Percentiles rank a stretch among this genome's conserved stretches.
Conservation (phyloP, 768 basidiomycete genomes). For the Inosperma sp. region DNA sequence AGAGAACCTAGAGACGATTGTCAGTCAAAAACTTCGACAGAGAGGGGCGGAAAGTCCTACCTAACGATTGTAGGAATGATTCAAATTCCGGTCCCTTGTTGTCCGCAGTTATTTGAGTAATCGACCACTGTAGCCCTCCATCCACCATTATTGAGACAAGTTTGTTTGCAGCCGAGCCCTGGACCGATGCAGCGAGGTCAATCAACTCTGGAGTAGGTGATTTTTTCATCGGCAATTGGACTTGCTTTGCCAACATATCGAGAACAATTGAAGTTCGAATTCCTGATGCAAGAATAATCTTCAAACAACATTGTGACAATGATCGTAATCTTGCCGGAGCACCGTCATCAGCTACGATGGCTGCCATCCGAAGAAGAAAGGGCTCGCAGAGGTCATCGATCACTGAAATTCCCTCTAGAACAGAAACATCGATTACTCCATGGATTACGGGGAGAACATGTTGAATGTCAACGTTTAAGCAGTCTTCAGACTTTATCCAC, state of each 20-base stretch:
- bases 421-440: conserved; percentile 42
- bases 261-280: conserved; percentile 4
- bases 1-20: conserved; percentile 27
- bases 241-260: conserved; percentile 10
- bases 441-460: conserved; percentile 38
- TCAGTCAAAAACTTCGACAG: background rate
- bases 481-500: no score
- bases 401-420: conserved; percentile 3
- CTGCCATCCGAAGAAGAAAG: conserved; percentile 4
- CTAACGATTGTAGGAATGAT: conserved; percentile 31
- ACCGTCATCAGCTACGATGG: background rate
- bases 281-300: conserved; percentile 9
- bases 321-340: conserved; percentile 3
- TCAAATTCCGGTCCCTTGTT: conserved; percentile 19
- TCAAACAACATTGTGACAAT: conserved; percentile 12
- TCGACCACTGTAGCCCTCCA: conserved; percentile 49
- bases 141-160: conserved; percentile 36
- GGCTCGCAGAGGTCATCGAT: background rate
- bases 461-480: no score
- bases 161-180: conserved; percentile 18
- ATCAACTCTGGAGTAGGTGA: conserved; percentile 12
- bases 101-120: conserved; percentile 40
- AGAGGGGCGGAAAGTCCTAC: conserved; percentile 28
- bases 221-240: conserved; percentile 10
- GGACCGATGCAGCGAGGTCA: conserved; percentile 8